Conservation (phyloP, 2,329 filamentous ascomycete genomes). For the Alternaria tenuissima region DNA sequence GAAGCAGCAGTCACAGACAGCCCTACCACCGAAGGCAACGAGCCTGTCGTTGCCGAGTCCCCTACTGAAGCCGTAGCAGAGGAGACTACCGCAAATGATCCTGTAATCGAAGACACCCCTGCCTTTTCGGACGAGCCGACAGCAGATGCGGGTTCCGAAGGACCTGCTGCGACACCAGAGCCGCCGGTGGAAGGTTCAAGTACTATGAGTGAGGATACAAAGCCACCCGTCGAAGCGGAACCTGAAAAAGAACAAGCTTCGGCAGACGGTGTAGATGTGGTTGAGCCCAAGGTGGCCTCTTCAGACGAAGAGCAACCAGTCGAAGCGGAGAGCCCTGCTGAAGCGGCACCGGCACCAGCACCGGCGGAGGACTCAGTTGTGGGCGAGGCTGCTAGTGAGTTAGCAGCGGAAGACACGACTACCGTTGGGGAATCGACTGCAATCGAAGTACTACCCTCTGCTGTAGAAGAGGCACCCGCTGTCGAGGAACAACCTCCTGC, state of each 20-base stretch:
- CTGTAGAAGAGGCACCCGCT: not conserved
- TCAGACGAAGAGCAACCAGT: not conserved
- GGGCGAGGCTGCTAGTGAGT: not conserved
- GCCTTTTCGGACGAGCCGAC: slow-evolving; percentile 7
- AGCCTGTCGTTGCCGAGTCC: not conserved
- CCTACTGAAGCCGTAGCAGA: not conserved
- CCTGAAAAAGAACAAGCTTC: not conserved
- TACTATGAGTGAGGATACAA: not conserved
- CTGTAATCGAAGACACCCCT: not conserved
- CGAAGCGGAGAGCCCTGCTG: not conserved
- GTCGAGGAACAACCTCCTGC: not conserved
- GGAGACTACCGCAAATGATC: not conserved
- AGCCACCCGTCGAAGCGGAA: not conserved
- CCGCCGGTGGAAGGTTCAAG: not conserved
- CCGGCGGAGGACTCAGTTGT: not conserved
- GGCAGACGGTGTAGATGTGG: not conserved
- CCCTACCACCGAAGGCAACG: not conserved
- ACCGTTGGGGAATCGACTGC: not conserved
- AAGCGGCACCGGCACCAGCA: not conserved
- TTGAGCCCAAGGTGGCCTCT: not conserved
- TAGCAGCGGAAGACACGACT: not conserved
- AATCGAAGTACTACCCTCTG: not conserved
- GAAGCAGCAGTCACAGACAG: slow-evolving; percentile 2
- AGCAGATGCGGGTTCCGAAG: not conserved
- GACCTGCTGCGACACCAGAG: not conserved